Conservation (phyloP, 345 rosid species). For the Rhizophora apiculata region DNA sequence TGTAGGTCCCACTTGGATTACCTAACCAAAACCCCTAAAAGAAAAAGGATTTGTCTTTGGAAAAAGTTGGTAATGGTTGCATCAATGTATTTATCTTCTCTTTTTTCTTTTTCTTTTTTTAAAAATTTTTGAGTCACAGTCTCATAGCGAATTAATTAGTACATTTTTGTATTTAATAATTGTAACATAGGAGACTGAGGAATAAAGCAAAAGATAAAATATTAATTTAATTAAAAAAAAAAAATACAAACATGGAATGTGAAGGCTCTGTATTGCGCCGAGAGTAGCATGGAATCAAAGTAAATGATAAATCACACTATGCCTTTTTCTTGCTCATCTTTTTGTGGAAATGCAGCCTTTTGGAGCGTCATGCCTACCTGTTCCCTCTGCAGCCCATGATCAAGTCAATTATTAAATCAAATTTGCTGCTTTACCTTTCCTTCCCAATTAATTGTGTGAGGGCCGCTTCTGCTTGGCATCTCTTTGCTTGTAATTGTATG, state of each 20-base stretch:
- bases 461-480: too few relatives aligned
- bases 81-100: not conserved
- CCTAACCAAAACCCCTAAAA: too few relatives aligned
- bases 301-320: constrained; percentile 32
- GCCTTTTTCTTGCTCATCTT: constrained; percentile 14
- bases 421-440: not conserved
- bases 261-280: not conserved
- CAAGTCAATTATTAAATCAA: constrained; percentile 6
- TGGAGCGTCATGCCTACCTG: constrained; percentile 27
- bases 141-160: too few relatives aligned
- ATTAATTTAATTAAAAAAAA: not conserved
- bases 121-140: too few relatives aligned
- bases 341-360: constrained; percentile 31
- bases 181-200: not conserved
- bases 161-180: too few relatives aligned
- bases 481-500: not conserved
- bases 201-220: not conserved
- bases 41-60: too few relatives aligned
- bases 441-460: not conserved
- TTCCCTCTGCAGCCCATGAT: constrained; percentile 7
- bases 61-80: not conserved
- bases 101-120: not conserved
- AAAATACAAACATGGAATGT: constrained; percentile 8
- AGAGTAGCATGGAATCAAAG: constrained; percentile 24
- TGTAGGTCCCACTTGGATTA: too few relatives aligned